Percentiles rank a stretch among this genome's conserved stretches.
phyloP scores from a whole-genome alignment of 768 basidiomycete genomes.

The Candolleomyces eurysporus region DNA sequence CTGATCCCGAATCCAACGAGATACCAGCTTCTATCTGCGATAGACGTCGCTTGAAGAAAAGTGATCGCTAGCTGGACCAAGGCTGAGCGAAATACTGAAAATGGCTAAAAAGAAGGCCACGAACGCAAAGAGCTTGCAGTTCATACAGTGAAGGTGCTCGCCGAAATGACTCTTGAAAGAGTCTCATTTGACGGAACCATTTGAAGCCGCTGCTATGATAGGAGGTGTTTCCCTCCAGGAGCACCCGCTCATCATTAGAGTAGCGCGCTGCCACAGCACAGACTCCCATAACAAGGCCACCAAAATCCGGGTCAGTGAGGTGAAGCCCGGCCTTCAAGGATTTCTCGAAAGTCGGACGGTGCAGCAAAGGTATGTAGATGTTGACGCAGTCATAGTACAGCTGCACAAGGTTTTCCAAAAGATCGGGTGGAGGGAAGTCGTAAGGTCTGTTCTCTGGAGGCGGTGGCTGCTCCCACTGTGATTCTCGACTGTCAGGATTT shows the following conservation, averaged over 20 bases:
- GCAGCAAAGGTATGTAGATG: slow-evolving; percentile 50
- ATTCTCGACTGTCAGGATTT: background rate
- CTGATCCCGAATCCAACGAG: slow-evolving; percentile 55
- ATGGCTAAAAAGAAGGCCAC: no score
- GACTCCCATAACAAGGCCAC: slow-evolving; percentile 48
- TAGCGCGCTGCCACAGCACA: slow-evolving; percentile 56
- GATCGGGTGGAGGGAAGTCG: slow-evolving; percentile 38
- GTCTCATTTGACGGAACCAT: slow-evolving; percentile 53
- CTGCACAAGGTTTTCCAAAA: slow-evolving; percentile 45
- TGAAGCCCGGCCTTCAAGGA: slow-evolving; percentile 41
- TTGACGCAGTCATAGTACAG: slow-evolving; percentile 53
- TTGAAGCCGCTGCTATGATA: slow-evolving; percentile 47
- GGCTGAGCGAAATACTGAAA: no score
- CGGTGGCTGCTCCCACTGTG: slow-evolving; percentile 24
- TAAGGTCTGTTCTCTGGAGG: slow-evolving; percentile 13
- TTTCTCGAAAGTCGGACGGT: slow-evolving; percentile 53
- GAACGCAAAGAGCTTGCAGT: slow-evolving; percentile 55
- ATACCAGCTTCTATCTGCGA: slow-evolving; percentile 51
- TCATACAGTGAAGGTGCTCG: slow-evolving; percentile 57
- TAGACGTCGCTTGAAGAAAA: slow-evolving; percentile 41
- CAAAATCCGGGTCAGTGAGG: slow-evolving; percentile 42
- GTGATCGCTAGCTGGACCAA: slow-evolving; percentile 33
- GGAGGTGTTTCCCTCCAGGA: slow-evolving; percentile 25
- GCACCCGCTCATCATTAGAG: slow-evolving; percentile 39
- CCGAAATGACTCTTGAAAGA: slow-evolving; percentile 51